These are phyloP conservation scores for Rhododendron ovatum DNA, from an alignment of 148 eudicot genomes.

Conservation along the genomic window DNA sequence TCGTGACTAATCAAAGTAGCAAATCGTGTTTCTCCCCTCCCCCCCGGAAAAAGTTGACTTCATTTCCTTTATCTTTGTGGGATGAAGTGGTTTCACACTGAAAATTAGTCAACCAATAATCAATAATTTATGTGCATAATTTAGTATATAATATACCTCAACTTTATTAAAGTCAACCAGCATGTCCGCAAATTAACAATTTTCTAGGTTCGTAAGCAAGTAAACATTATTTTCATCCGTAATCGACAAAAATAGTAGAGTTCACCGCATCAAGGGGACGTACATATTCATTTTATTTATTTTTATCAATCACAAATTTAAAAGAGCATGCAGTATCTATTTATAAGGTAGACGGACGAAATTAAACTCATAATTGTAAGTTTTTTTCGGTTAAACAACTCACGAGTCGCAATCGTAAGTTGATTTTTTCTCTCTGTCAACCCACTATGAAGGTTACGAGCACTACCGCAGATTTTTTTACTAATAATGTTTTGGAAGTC, in stretches of 20 bases:
- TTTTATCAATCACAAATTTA: no score
- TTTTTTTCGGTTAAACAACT: no score
- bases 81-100: not conserved
- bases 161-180: not conserved
- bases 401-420: not conserved
- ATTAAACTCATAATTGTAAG: not conserved
- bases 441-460: not conserved
- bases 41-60: not conserved
- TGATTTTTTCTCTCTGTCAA: not conserved
- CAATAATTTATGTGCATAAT: not conserved
- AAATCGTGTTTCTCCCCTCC: not conserved
- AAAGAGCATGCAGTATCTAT: not conserved
- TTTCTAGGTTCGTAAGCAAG: no score
- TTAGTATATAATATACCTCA: not conserved
- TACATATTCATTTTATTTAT: no score
- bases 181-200: not conserved
- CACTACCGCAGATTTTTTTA: not conserved
- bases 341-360: not conserved
- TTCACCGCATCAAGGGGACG: not conserved
- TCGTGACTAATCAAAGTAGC: not conserved
- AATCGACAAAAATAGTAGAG: not conserved
- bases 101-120: not conserved
- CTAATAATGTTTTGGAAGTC: not conserved
- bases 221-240: not conserved
- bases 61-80: not conserved